Base-by-base conservation (phyloP, 129 eudicot species). In the Gnaphalium uliginosum region DNA sequence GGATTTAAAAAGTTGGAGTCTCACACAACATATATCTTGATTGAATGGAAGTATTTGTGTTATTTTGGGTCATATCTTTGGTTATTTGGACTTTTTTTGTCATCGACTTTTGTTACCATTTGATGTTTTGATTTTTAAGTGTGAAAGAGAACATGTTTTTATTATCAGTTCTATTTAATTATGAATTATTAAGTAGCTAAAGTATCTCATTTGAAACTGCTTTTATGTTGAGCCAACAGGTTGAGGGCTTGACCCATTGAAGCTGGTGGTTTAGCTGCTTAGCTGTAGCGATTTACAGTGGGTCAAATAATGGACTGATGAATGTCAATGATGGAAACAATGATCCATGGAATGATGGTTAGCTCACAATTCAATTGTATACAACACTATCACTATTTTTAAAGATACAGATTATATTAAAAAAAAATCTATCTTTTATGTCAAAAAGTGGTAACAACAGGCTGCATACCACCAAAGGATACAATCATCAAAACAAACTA, bases 21-120 rank as follows among this genome's bases (percentile, higher is more conserved):
- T 58, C 64, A 58, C 64, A 22, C 23, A 23, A 59, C 32, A 59
- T 59, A 37, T 41, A 60, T 18, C n/a, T 63, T 63, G 22, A 74
- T 74, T 35, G 24, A 27, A 74, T 74, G 68, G 23, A 72, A 57
- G 32, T 58, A 39, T 72, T 30, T 72, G 33, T 35, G 54, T 22
- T 33, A 24, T 21, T 8, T 72, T 57, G 43, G 32, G 22, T 19
- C 30, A 30, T 76, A 87, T 68, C 79, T 84, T 21, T 68, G 75
- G 59, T 92, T 85, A 76, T 71, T 83, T 83, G 84, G 85, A 23
- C 87, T 85, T 23, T 85, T 23, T 85, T 86, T 87, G 18, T 86
- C 88, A 72, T 54, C n/a, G 10, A 70, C 9, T 14, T 57, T 33
- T 57, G 23, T 9, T 27, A 48, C 5, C 17, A 15, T 50, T 51